Evolutionary conservation across 192 early-diverging fungal genomes (phyloP), one percentile per base, ranked within the genome.

Genomic region (Coemansia sp.): DNA sequence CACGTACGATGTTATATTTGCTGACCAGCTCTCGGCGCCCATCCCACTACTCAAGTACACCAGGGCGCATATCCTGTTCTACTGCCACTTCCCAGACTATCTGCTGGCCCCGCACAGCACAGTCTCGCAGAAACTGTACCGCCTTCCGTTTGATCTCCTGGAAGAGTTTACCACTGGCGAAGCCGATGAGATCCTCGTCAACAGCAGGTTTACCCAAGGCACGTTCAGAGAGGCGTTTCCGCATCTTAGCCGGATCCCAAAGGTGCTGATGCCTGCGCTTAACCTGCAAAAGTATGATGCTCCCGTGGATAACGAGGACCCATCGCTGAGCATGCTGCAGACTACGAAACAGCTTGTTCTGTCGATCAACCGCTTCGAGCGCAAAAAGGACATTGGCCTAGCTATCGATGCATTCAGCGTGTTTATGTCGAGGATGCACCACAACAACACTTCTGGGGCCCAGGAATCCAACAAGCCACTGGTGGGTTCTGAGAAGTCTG

Each of bases 321-420:
- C 86, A 11, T 63, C 69, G 9, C 80, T 96, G 7, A 37, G 51
- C 0, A 60, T 63, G 10, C 51, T 83, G 66, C 80, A 61, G 39
- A 69, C 70, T 8, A 48, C 66, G 13, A 77, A 69, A 22, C 18
- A 42, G 15, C 21, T 71, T 19, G 69, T 75, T 7, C 54, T 97
- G 16, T 98, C 96, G 0, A 91, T 98, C 75, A 98, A 97, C 71
- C 91, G 96, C n/a, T 98, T 97, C 58, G 96, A 98, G 71, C 87
- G 93, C 51, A 97, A 97, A 73, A 98, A 98, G 83, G 86, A 92
- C 83, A 84, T 98, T 19, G 79, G 65, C 0, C 77, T 98, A 47
- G 95, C 93, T 7, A 86, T 98, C 43, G 73, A 87, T 16, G 84
- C 94, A 2, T 92, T 94, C 71, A 86, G 88, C 12, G 67, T 67